phyloP scores from a whole-genome alignment of 495 filamentous ascomycete genomes.

The Letharia columbiana region DNA sequence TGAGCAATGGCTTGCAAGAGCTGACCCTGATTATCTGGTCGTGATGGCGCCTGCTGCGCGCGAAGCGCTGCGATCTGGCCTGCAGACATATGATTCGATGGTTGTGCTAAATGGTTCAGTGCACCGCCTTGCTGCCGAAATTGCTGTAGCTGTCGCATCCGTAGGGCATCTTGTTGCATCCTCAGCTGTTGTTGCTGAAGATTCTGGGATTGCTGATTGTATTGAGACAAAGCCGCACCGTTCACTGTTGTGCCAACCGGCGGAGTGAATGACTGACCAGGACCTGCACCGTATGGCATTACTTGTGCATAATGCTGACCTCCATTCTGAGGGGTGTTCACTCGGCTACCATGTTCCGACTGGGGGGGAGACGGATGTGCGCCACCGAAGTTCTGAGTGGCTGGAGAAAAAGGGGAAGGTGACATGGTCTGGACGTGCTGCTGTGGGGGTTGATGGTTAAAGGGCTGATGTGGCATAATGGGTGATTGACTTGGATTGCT shows the following conservation, averaged over 20 bases:
- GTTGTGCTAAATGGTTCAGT: constrained; percentile 41
- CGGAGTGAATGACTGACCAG: constrained; percentile 36
- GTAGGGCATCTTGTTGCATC: constrained; percentile 28
- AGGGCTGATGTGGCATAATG: constrained; percentile 68
- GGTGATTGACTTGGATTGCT: constrained; percentile 82
- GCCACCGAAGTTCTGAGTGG: constrained; percentile 61
- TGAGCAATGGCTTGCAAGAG: constrained; percentile 65
- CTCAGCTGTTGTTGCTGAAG: constrained; percentile 38
- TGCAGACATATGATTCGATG: constrained; percentile 21
- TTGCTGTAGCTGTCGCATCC: constrained; percentile 55
- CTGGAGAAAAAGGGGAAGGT: constrained; percentile 82
- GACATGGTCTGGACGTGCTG: constrained; percentile 84
- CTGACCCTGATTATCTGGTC: constrained; percentile 50
- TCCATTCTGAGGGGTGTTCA: constrained; percentile 65
- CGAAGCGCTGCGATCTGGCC: constrained; percentile 42
- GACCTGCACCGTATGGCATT: constrained; percentile 34
- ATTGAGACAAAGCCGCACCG: constrained; percentile 27
- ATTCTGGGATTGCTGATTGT: constrained; percentile 40
- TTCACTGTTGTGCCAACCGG: constrained; percentile 33
- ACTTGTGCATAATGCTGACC: constrained; percentile 48
- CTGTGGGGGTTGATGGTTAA: constrained; percentile 53
- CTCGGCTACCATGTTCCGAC: constrained; percentile 64
- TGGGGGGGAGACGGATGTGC: constrained; percentile 70
- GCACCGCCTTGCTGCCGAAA: constrained; percentile 33
- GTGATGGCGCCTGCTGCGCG: constrained; percentile 55